Evolutionary conservation across 768 basidiomycete species (phyloP).

Genomic region (Daedaleopsis nitida): DNA sequence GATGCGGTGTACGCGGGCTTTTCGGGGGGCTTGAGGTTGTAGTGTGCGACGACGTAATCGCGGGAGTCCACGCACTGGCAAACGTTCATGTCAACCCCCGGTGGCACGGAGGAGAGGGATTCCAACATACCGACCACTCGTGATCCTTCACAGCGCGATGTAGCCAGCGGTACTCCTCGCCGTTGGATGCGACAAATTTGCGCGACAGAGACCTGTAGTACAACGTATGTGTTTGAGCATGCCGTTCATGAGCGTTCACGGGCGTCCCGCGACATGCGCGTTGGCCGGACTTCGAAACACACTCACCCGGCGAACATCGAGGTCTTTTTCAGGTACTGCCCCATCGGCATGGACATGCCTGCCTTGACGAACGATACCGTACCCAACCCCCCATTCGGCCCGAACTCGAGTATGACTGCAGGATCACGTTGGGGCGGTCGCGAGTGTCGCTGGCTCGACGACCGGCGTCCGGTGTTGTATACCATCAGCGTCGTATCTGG

Average conservation of each 20-base stretch:
- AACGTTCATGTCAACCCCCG: constrained; percentile 2
- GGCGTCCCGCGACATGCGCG: too few species aligned
- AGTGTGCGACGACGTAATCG: constrained; percentile 63
- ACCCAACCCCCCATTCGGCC: constrained; percentile 57
- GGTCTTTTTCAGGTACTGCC: constrained; percentile 62
- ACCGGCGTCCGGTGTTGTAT: constrained; percentile 67
- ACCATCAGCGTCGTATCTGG: constrained; percentile 48
- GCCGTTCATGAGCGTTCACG: not conserved
- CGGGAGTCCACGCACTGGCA: constrained; percentile 56
- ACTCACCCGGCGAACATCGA: constrained; percentile 68
- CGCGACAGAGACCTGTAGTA: constrained; percentile 59
- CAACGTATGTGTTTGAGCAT: not conserved
- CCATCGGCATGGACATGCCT: constrained; percentile 55
- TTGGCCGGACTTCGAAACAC: not conserved
- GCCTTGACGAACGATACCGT: constrained; percentile 54
- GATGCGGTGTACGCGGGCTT: constrained; percentile 60
- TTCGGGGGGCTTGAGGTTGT: constrained; percentile 57
- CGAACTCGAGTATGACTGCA: constrained; percentile 61
- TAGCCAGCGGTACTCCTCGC: constrained; percentile 71
- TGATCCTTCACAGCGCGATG: constrained; percentile 55
- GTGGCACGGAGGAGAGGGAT: not conserved
- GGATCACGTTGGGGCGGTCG: constrained; percentile 59
- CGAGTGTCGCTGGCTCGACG: constrained; percentile 52
- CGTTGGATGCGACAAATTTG: constrained; percentile 70
- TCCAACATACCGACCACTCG: constrained; percentile 71